A percentile compares a stretch with the other conserved stretches of the same genome.
Evolutionary conservation across 352 stramenopile species (phyloP).

Genomic region (Phytopythium boreale): DNA sequence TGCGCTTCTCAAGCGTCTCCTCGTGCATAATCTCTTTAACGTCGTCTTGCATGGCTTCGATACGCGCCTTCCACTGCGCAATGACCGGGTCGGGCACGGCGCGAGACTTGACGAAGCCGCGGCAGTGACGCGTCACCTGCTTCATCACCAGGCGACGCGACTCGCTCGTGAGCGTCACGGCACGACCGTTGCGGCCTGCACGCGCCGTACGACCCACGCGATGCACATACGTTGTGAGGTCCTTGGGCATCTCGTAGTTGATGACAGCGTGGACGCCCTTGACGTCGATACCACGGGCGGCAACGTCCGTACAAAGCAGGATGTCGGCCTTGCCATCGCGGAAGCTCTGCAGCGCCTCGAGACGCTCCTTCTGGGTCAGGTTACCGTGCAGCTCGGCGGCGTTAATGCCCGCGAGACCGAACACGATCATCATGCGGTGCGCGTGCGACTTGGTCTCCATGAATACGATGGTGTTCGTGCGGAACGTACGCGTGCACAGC

Average conservation of each 20-base stretch:
- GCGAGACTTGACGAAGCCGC: slow-evolving; percentile 90
- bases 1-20: slow-evolving; percentile 88
- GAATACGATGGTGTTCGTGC: slow-evolving; percentile 97
- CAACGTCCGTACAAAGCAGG: slow-evolving; percentile 98
- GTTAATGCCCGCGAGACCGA: slow-evolving; percentile 94
- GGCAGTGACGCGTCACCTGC: slow-evolving; percentile 88
- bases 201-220: slow-evolving; percentile 97
- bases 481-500: slow-evolving; percentile 95
- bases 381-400: slow-evolving; percentile 98
- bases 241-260: slow-evolving; percentile 99
- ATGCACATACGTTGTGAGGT: slow-evolving; percentile 98
- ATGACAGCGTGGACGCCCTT: slow-evolving; percentile 97
- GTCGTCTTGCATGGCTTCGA: slow-evolving; percentile 79
- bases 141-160: slow-evolving; percentile 92
- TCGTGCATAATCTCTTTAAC: slow-evolving; percentile 83
- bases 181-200: slow-evolving; percentile 91
- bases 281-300: slow-evolving; percentile 98
- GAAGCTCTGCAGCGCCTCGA: slow-evolving; percentile 96
- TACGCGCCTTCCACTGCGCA: slow-evolving; percentile 81
- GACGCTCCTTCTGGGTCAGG: slow-evolving; percentile 94
- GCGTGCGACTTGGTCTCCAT: slow-evolving; percentile 98
- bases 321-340: slow-evolving; percentile 94
- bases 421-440: slow-evolving; percentile 97
- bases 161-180: slow-evolving; percentile 90
- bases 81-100: slow-evolving; percentile 88